These are phyloP conservation scores for Coemansia erecta DNA, from an alignment of 192 early-diverging fungal genomes.

Conservation along the genomic window DNA sequence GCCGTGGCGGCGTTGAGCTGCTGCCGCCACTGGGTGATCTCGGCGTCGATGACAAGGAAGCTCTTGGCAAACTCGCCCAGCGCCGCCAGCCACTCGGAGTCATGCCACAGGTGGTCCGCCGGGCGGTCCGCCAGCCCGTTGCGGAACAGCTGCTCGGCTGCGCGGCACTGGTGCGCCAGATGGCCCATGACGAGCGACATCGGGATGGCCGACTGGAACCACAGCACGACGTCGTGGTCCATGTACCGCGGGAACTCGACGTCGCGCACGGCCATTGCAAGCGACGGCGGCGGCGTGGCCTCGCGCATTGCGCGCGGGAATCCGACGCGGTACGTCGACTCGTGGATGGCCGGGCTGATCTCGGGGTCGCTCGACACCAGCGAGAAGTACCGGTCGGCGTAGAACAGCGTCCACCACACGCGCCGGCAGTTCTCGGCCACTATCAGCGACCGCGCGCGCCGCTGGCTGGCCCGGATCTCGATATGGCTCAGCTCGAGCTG, in stretches of 20 bases:
- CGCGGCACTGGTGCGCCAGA: slow-evolving; percentile 44
- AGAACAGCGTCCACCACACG: slow-evolving; percentile 54
- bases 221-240: slow-evolving; percentile 53
- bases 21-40: slow-evolving; percentile 53
- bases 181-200: slow-evolving; percentile 53
- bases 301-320: slow-evolving; percentile 54
- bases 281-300: slow-evolving; percentile 41
- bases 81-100: slow-evolving; percentile 42
- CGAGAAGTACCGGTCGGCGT: slow-evolving; percentile 52
- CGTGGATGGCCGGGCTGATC: slow-evolving; percentile 45
- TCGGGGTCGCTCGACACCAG: slow-evolving; percentile 44
- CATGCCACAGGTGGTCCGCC: slow-evolving; percentile 38
- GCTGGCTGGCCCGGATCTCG: slow-evolving; percentile 50
- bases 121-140: slow-evolving; percentile 44
- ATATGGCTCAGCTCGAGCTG: slow-evolving; percentile 52
- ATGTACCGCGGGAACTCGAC: slow-evolving; percentile 49
- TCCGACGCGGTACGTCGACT: slow-evolving; percentile 47
- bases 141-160: slow-evolving; percentile 49
- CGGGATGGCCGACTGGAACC: slow-evolving; percentile 54
- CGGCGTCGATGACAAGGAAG: slow-evolving; percentile 51
- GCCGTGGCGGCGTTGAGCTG: slow-evolving; percentile 47
- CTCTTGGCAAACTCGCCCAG: slow-evolving; percentile 46
- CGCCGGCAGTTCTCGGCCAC: slow-evolving; percentile 55
- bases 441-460: slow-evolving; percentile 50
- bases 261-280: slow-evolving; percentile 5